Percentiles rank a stretch among this genome's conserved stretches.
Conservation (phyloP, 177 flowering plant species). For the Tripterygium wilfordii region DNA sequence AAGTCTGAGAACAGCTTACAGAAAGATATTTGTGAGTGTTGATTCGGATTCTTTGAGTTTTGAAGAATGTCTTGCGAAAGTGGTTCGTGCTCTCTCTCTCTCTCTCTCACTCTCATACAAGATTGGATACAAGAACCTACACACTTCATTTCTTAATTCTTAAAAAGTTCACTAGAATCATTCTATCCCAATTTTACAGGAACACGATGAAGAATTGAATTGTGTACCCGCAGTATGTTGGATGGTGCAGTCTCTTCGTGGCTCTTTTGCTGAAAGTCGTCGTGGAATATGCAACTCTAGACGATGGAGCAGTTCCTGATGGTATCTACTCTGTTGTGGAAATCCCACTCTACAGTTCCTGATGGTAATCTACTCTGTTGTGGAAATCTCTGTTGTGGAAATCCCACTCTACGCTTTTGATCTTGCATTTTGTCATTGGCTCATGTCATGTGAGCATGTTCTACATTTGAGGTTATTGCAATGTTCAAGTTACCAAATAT, state of each 20-base stretch:
- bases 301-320: conserved; percentile 47
- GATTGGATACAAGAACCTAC: neutral
- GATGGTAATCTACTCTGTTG: no score
- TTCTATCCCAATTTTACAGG: conserved; percentile 30
- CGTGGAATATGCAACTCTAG: conserved; percentile 92
- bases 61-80: conserved; percentile 65
- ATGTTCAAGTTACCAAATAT: no score
- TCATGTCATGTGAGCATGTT: no score
- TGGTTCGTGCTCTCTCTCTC: conserved; percentile 35
- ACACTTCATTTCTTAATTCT: no score
- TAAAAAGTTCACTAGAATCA: no score
- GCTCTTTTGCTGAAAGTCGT: conserved; percentile 58
- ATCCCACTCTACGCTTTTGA: no score
- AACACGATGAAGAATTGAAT: conserved; percentile 43
- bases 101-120: neutral
- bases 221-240: conserved; percentile 44
- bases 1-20: conserved; percentile 70
- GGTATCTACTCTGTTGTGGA: conserved; percentile 2
- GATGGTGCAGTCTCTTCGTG: conserved; percentile 78
- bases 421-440: no score
- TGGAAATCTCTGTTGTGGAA: no score
- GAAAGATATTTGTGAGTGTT: conserved; percentile 62
- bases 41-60: conserved; percentile 36
- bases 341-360: no score
- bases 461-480: no score